A percentile compares a stretch with the other conserved stretches of the same genome.
Conservation (phyloP, 257 asterid genomes). For the Scutellaria barbata region DNA sequence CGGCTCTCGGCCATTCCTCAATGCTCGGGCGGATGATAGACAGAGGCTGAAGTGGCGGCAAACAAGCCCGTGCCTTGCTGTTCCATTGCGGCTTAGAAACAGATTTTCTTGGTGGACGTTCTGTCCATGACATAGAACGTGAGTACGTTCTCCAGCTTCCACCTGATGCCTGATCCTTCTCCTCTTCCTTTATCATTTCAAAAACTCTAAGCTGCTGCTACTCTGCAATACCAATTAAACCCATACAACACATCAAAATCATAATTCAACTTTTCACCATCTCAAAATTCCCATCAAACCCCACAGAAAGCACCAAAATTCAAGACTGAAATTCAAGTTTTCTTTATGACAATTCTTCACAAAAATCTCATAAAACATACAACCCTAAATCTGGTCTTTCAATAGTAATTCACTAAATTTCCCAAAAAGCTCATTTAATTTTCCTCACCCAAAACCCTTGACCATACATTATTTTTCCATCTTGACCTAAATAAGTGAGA, state of each 20-base stretch:
- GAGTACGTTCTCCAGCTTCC: constrained; percentile 57
- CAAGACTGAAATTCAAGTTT: constrained; percentile 4
- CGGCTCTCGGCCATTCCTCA: constrained; percentile 93
- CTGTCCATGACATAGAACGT: constrained; percentile 85
- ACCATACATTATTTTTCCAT: constrained; percentile 37
- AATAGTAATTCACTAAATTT: constrained; percentile 7
- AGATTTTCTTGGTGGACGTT: constrained; percentile 65
- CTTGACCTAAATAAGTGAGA: constrained; percentile 31
- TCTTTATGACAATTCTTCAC: constrained; percentile 1
- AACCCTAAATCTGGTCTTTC: constrained; percentile 2
- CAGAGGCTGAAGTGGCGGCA: constrained; percentile 97
- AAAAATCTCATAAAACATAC: constrained; percentile 18
- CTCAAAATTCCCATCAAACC: neutral
- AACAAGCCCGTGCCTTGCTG: constrained; percentile 84
- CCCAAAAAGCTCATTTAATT: constrained; percentile 38
- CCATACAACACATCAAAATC: constrained; percentile 33
- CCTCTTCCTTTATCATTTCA: constrained; percentile 63
- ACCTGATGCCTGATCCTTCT: constrained; percentile 54
- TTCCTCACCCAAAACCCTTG: constrained; percentile 55
- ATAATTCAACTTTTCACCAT: constrained; percentile 6
- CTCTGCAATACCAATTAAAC: constrained; percentile 51
- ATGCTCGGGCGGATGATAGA: constrained; percentile 61
- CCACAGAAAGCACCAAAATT: constrained; percentile 10
- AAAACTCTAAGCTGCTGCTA: constrained; percentile 40
- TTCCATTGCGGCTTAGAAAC: constrained; percentile 73